Evolutionary conservation across 169 alveolate species (phyloP).

Genomic region (Cryptosporidium meleagridis): DNA sequence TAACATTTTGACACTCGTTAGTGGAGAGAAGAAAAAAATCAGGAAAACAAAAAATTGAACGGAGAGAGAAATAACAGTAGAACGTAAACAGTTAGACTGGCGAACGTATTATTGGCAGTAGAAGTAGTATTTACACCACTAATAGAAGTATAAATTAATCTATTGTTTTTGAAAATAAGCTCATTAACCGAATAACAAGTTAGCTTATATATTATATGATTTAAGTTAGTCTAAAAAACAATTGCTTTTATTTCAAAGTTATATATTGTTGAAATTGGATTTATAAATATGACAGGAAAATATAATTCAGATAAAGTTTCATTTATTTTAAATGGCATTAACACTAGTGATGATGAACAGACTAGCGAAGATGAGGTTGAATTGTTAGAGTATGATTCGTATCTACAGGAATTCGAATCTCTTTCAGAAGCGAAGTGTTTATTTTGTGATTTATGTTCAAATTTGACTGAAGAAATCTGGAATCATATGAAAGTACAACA

Average conservation of each 20-base stretch:
- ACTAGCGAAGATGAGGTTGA: slow-evolving; percentile 2
- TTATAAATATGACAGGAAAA: not conserved
- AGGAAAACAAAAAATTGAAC: not conserved
- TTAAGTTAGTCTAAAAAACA: too few relatives aligned
- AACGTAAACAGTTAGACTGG: too few relatives aligned
- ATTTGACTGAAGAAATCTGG: slow-evolving; percentile 41
- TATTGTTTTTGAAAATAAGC: too few relatives aligned
- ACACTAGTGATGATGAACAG: not conserved
- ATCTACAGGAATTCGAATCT: slow-evolving; percentile 30
- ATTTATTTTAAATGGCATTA: not conserved
- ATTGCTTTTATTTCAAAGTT: not conserved
- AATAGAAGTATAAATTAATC: too few relatives aligned
- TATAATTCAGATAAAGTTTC: not conserved
- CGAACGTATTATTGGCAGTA: not conserved
- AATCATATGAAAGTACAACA: slow-evolving; percentile 48
- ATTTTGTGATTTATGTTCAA: slow-evolving; percentile 9
- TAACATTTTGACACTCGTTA: not conserved
- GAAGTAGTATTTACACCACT: not conserved
- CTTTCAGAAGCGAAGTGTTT: slow-evolving; percentile 50
- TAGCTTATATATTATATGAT: too few relatives aligned
- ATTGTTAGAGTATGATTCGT: slow-evolving; percentile 10
- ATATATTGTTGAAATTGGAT: not conserved
- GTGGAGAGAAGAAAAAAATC: not conserved
- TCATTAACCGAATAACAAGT: not conserved
- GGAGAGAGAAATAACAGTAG: too few relatives aligned